These are phyloP conservation scores for Claviceps purpurea DNA, from an alignment of 2,329 filamentous ascomycete species.

Conservation along the genomic window DNA sequence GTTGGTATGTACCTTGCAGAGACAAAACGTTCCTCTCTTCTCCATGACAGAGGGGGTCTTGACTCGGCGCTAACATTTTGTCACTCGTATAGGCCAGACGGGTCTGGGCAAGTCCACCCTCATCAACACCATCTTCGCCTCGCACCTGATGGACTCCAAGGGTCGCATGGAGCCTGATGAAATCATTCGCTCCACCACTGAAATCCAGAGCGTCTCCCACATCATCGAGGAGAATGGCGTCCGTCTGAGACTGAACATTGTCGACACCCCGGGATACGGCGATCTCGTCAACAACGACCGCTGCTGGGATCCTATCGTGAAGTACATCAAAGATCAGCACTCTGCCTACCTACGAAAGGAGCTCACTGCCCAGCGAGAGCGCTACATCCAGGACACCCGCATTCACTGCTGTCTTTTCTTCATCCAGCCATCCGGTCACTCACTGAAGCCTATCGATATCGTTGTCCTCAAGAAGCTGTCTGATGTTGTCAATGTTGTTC, in stretches of 20 bases:
- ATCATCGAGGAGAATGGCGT: slow-evolving; percentile 99
- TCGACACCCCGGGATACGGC: slow-evolving; percentile 95
- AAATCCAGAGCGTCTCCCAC: slow-evolving; percentile 96
- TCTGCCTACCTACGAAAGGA: slow-evolving; percentile 98
- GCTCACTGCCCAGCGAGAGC: slow-evolving; percentile 95
- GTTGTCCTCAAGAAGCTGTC: slow-evolving; percentile 99
- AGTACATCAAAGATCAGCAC: slow-evolving; percentile 99
- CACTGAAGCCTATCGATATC: slow-evolving; percentile 97
- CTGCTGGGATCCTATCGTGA: slow-evolving; percentile 99
- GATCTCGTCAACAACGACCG: slow-evolving; percentile 99
- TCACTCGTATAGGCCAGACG: slow-evolving; percentile 62
- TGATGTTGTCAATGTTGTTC: slow-evolving; percentile 97
- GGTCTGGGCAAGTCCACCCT: slow-evolving; percentile 97
- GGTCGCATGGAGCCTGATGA: slow-evolving; percentile 87
- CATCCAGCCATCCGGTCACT: slow-evolving; percentile 96
- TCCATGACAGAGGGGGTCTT: not conserved
- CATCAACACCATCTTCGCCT: slow-evolving; percentile 99
- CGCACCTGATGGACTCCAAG: slow-evolving; percentile 98
- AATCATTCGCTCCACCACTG: slow-evolving; percentile 86
- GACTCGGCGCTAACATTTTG: slow-evolving; percentile 8
- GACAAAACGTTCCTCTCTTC: slow-evolving; percentile 1
- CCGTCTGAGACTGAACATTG: slow-evolving; percentile 92
- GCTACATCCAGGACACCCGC: slow-evolving; percentile 97
- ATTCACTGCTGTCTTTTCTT: slow-evolving; percentile 99
- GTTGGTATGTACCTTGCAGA: slow-evolving; percentile 59